Percentiles rank a stretch among this genome's conserved stretches.
Evolutionary conservation across 2,329 filamentous ascomycete genomes (phyloP).

Genomic region (Fusarium sp.): DNA sequence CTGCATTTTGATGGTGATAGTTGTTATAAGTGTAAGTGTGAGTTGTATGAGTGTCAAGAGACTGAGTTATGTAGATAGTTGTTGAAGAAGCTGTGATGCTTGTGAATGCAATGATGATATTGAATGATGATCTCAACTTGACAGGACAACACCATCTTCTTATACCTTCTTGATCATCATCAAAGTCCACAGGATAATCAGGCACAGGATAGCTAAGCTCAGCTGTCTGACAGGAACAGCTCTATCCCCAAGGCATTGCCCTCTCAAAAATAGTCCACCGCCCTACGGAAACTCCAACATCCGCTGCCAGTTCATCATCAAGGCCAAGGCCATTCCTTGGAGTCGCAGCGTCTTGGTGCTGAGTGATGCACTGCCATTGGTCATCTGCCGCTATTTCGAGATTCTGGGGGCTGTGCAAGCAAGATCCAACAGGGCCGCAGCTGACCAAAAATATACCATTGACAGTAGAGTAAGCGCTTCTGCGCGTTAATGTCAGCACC

Average conservation of each 20-base stretch:
- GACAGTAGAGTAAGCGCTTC: conserved; percentile 25
- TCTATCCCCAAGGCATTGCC: conserved; percentile 10
- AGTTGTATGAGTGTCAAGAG: not conserved
- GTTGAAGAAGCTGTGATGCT: not conserved
- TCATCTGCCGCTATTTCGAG: conserved; percentile 32
- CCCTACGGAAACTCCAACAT: conserved; percentile 25
- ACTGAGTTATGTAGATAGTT: not conserved
- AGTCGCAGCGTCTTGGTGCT: conserved; percentile 7
- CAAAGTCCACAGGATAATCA: conserved; percentile 9
- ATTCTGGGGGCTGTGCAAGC: conserved; percentile 30
- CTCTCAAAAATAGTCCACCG: conserved; percentile 25
- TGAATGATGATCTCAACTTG: conserved; percentile 33
- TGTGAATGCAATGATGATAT: conserved; percentile 27
- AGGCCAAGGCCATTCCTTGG: conserved; percentile 5
- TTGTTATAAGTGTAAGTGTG: not conserved
- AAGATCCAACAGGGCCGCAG: conserved; percentile 14
- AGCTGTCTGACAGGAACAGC: conserved; percentile 20
- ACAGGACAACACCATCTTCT: conserved; percentile 34
- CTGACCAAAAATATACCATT: conserved; percentile 28
- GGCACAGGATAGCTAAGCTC: conserved; percentile 8
- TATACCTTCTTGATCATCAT: conserved; percentile 30
- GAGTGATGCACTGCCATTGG: conserved; percentile 7
- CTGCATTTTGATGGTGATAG: conserved; percentile 48
- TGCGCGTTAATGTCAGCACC: conserved; percentile 21
- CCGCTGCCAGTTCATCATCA: conserved; percentile 24